These are phyloP conservation scores for Hippophae rhamnoides DNA, from an alignment of 306 rosid genomes.

Conservation along the genomic window DNA sequence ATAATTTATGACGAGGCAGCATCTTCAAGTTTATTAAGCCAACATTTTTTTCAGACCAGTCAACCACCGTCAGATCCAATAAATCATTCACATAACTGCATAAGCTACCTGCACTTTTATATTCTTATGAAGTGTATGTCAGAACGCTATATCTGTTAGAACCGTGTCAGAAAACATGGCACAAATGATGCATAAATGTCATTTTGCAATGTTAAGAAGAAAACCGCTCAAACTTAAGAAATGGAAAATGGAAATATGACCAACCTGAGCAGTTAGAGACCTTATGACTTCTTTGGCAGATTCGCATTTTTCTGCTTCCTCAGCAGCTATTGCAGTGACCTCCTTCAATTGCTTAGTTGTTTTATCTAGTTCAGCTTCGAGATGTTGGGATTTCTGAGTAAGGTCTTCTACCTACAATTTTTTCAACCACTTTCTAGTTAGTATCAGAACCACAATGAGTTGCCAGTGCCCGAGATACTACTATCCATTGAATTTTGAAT, in stretches of 20 bases:
- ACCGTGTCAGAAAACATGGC: too few relatives aligned
- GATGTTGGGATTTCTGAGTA: slow-evolving; percentile 50
- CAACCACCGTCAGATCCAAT: neutral
- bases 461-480: neutral
- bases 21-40: neutral
- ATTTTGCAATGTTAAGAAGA: slow-evolving; percentile 1
- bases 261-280: slow-evolving; percentile 82
- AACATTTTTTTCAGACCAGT: neutral
- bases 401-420: slow-evolving; percentile 65
- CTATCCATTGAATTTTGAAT: neutral
- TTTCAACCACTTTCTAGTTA: slow-evolving; percentile 16
- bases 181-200: neutral
- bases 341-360: slow-evolving; percentile 66
- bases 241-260: slow-evolving; percentile 20
- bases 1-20: neutral
- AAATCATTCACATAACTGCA: too few relatives aligned
- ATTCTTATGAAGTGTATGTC: too few relatives aligned
- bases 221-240: slow-evolving; percentile 5
- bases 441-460: neutral
- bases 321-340: slow-evolving; percentile 65
- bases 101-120: too few relatives aligned
- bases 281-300: slow-evolving; percentile 87
- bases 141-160: too few relatives aligned
- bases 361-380: slow-evolving; percentile 73
- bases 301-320: slow-evolving; percentile 80